Conservation (phyloP, 2,329 filamentous ascomycete species). For the Cladosporium sp. region DNA sequence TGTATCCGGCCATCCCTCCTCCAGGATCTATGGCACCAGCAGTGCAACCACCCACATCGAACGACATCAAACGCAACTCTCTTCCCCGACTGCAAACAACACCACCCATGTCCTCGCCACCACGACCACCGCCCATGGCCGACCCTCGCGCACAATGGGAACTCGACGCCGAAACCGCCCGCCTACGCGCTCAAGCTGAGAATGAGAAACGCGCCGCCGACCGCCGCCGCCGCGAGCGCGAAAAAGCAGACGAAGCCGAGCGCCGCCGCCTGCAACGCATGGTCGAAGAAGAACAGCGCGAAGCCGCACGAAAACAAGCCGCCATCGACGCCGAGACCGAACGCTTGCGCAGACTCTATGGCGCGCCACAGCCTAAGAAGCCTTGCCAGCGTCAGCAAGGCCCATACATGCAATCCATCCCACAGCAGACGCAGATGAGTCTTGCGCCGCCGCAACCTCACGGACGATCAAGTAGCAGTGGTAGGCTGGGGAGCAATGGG, state of each 20-base stretch:
- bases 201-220: slow-evolving; percentile 51
- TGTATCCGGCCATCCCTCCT: slow-evolving; percentile 12
- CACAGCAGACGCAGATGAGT: slow-evolving; percentile 25
- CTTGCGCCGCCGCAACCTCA: slow-evolving; percentile 19
- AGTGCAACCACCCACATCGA: slow-evolving; percentile 19
- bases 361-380: slow-evolving; percentile 39
- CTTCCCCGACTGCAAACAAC: slow-evolving; percentile 32
- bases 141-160: slow-evolving; percentile 57
- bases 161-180: slow-evolving; percentile 52
- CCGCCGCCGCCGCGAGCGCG: slow-evolving; percentile 54
- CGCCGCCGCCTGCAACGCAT: slow-evolving; percentile 58
- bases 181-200: slow-evolving; percentile 44
- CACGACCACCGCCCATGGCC: slow-evolving; percentile 39
- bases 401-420: slow-evolving; percentile 27
- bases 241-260: slow-evolving; percentile 58
- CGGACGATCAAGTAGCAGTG: slow-evolving; percentile 13
- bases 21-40: neutral
- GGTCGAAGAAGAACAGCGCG: slow-evolving; percentile 58
- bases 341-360: slow-evolving; percentile 68
- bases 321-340: slow-evolving; percentile 72
- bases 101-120: slow-evolving; percentile 18
- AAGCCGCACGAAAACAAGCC: slow-evolving; percentile 51
- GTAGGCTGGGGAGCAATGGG: slow-evolving; percentile 27
- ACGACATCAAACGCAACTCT: slow-evolving; percentile 27
- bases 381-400: slow-evolving; percentile 17